Evolutionary conservation across 768 basidiomycete species (phyloP), one percentile per base, ranked within the genome.

Genomic region (Sarcomyxa edulis): DNA sequence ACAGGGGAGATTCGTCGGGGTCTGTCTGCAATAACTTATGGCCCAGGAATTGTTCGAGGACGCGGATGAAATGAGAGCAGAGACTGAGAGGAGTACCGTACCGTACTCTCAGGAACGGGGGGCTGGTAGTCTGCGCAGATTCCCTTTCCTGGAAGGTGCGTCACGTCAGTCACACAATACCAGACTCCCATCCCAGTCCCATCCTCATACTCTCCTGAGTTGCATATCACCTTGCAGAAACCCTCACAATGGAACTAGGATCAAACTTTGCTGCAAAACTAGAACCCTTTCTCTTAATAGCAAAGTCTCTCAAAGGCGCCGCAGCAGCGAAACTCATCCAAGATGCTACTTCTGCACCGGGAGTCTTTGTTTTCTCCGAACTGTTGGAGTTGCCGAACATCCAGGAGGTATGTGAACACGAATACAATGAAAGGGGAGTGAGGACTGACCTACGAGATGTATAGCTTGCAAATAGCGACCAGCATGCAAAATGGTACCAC

Each of bases 341-440:
- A 51, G 85, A 96, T 54, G 94, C 83, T 39, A 92, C 85, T 18
- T 75, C 87, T 30, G 89, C 94, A 0, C 81, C 84, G 11, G 94
- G 92, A 7, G 87, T 96, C 32, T 95, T 88, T 56, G 86, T 92
- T 42, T 99, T 96, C 53, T 78, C 81, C 0, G 94, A 98, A 58
- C 64, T 99, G 37, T 65, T 97, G 36, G 84, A 91, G 31, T 59
- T 85, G 19, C 76, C 83, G 2, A 88, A 81, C 51, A 84, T 98
- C 25, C 80, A 86, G 54, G 86, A 94, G 68, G 95, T 89, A 49
- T 53, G 69, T 56, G 11, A 32, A 22, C 10, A 22, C n/a, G n/a
- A n/a, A n/a, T n/a, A n/a, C n/a, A n/a, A n/a, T n/a, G n/a, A n/a
- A n/a, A n/a, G 24, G n/a, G 38, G 16, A 26, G 6, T 27, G 14